Evolutionary conservation across 805 yeast species (phyloP).

Genomic region (Torulaspora maleeae): DNA sequence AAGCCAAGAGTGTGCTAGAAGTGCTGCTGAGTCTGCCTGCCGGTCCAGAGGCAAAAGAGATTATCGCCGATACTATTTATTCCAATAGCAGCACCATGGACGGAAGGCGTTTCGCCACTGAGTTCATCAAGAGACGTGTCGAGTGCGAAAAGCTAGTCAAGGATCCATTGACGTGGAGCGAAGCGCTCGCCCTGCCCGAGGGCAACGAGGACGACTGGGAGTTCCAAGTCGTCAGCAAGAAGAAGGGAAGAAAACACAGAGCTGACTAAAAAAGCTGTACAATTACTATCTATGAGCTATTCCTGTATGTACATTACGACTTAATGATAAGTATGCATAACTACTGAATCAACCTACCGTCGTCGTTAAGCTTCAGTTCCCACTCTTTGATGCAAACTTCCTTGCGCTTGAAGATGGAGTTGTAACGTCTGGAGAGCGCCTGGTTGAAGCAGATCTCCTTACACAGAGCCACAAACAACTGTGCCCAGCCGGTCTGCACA

Average conservation of each 20-base stretch:
- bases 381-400: slow-evolving; percentile 30
- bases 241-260: slow-evolving; percentile 46
- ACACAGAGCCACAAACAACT: slow-evolving; percentile 65
- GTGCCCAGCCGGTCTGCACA: slow-evolving; percentile 76
- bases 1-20: slow-evolving; percentile 70
- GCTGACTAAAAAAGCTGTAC: slow-evolving; percentile 3
- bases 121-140: slow-evolving; percentile 73
- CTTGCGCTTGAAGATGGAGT: slow-evolving; percentile 40
- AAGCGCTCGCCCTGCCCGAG: slow-evolving; percentile 50
- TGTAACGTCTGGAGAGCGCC: slow-evolving; percentile 74
- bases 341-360: slow-evolving; percentile 28
- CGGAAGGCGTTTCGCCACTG: slow-evolving; percentile 90
- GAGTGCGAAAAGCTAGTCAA: slow-evolving; percentile 55
- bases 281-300: slow-evolving; percentile 2
- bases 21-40: slow-evolving; percentile 76
- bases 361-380: slow-evolving; percentile 30
- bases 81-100: slow-evolving; percentile 86
- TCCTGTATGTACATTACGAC: slow-evolving; percentile 9
- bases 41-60: slow-evolving; percentile 69
- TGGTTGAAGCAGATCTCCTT: slow-evolving; percentile 91
- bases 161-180: slow-evolving; percentile 64
- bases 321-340: slow-evolving; percentile 10
- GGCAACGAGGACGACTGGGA: slow-evolving; percentile 52
- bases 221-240: slow-evolving; percentile 62
- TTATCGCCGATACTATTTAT: slow-evolving; percentile 88